phyloP scores from a whole-genome alignment of 352 stramenopile species.

The Phytophthora ohioensis region DNA sequence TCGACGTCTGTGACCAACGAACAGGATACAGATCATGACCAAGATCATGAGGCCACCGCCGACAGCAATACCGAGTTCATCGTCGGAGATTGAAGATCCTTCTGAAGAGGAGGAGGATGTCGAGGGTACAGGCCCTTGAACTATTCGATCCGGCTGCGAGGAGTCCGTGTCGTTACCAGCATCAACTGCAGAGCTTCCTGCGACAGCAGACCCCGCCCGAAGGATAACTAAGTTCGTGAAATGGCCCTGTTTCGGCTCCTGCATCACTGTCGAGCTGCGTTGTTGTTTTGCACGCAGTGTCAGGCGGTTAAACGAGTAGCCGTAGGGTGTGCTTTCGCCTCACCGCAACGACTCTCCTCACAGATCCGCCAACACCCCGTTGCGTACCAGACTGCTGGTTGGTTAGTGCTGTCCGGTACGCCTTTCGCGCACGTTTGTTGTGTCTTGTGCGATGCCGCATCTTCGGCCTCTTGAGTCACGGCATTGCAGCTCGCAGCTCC shows the following conservation, averaged over 20 bases:
- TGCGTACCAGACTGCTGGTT: conserved; percentile 33
- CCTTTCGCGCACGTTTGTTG: conserved; percentile 18
- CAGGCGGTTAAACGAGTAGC: conserved; percentile 19
- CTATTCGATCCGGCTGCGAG: conserved; percentile 19
- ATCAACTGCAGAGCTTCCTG: conserved; percentile 10
- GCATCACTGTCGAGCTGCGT: conserved; percentile 14
- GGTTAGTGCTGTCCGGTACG: conserved; percentile 26
- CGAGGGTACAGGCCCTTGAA: conserved; percentile 19
- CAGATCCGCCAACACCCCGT: conserved; percentile 23
- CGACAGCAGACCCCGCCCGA: conserved; percentile 1
- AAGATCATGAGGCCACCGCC: conserved; percentile 30
- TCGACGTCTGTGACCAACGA: conserved; percentile 31
- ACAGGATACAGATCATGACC: conserved; percentile 31
- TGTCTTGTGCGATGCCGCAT: conserved; percentile 29
- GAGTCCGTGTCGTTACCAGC: conserved; percentile 14
- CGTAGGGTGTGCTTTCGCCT: conserved; percentile 16
- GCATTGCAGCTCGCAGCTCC: conserved; percentile 19
- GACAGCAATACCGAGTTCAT: conserved; percentile 38
- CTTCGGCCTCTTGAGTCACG: conserved; percentile 21
- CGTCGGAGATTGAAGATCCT: conserved; percentile 25
- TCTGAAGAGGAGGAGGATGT: conserved; percentile 19
- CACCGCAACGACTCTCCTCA: conserved; percentile 36
- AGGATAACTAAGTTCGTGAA: conserved; percentile 22
- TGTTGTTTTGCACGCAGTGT: conserved; percentile 10
- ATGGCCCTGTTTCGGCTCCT: conserved; percentile 13